phyloP scores from a whole-genome alignment of 176 grass and related monocot species.

The Hyparrhenia diplandra region DNA sequence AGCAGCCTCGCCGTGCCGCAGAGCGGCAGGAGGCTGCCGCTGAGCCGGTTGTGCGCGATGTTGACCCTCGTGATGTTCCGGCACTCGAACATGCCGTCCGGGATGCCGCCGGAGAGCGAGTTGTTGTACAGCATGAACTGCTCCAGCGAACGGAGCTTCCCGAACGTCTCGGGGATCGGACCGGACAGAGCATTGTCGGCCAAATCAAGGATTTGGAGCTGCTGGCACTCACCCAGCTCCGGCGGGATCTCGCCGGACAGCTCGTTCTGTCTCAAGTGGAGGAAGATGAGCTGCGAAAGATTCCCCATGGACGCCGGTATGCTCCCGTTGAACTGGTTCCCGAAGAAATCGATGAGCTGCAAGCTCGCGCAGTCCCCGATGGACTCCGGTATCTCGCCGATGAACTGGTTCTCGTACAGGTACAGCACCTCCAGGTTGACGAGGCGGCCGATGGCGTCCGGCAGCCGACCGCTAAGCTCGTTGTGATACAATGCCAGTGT shows the following conservation, averaged over 20 bases:
- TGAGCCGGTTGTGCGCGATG: conserved; percentile 79
- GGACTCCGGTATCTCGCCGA: conserved; percentile 58
- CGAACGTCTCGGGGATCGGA: conserved; percentile 58
- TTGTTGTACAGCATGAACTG: conserved; percentile 98
- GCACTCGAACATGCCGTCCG: conserved; percentile 86
- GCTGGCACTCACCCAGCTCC: conserved; percentile 57
- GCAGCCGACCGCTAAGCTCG: conserved; percentile 46
- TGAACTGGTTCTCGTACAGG: conserved; percentile 87
- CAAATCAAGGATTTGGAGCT: conserved; percentile 62
- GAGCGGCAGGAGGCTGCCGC: conserved; percentile 72
- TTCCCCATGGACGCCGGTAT: conserved; percentile 69
- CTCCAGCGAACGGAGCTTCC: conserved; percentile 60
- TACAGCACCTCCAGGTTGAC: conserved; percentile 57
- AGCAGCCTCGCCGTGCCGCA: conserved; percentile 62
- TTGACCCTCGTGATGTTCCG: conserved; percentile 90
- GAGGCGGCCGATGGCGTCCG: conserved; percentile 53
- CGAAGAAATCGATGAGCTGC: conserved; percentile 82
- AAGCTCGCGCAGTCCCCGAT: conserved; percentile 74
- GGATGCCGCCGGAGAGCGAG: conserved; percentile 68
- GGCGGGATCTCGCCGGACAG: conserved; percentile 62
- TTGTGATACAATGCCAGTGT: conserved; percentile 78
- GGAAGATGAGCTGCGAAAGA: conserved; percentile 56
- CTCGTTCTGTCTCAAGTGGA: conserved; percentile 85
- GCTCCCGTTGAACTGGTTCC: conserved; percentile 70
- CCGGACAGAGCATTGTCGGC: conserved; percentile 78